Evolutionary conservation across 1,284 basidiomycete species (phyloP), one percentile per base, ranked within the genome.

Genomic region (Marasmius oreades): DNA sequence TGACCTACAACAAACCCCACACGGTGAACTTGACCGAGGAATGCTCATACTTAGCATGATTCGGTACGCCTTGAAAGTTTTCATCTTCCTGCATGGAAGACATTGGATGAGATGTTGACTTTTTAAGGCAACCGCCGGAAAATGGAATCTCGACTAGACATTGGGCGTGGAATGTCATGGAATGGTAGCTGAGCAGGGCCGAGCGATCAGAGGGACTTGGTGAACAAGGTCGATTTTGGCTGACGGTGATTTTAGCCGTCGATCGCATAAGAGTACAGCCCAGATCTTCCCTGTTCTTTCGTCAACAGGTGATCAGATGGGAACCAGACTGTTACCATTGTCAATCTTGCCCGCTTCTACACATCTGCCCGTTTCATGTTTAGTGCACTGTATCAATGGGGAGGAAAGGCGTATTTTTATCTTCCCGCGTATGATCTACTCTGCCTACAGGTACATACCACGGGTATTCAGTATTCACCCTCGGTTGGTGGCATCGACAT

Each of bases 141-240:
- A 71, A 58, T 79, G 74, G 60, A 72, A 68, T 0, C 68, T 90
- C 47, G 64, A 76, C 43, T 60, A 81, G 54, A 74, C 71, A n/a
- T n/a, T n/a, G n/a, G 37, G 68, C 68, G 5, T 85, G 82, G 84
- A 71, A 56, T 51, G 80, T 82, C n/a, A 67, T 73, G 83, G 59
- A 83, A 81, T 65, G 80, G 73, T 20, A 90, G n/a, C 88, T 18
- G 74, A 79, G n/a, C n/a, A n/a, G n/a, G n/a, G n/a, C n/a, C n/a
- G n/a, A n/a, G n/a, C n/a, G n/a, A n/a, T n/a, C n/a, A n/a, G n/a
- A n/a, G n/a, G 58, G 80, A 84, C 57, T 90, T 90, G 64, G 82
- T 83, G 0, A 85, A 87, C 18, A 87, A 86, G 69, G 86, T 90
- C 84, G 28, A 31, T 31, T 31, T 31, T 4, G 28, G 28, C 4